Evolutionary conservation across 108 stramenopile species (phyloP), one percentile per base, ranked within the genome.

Genomic region (Skeletonema costatum): DNA sequence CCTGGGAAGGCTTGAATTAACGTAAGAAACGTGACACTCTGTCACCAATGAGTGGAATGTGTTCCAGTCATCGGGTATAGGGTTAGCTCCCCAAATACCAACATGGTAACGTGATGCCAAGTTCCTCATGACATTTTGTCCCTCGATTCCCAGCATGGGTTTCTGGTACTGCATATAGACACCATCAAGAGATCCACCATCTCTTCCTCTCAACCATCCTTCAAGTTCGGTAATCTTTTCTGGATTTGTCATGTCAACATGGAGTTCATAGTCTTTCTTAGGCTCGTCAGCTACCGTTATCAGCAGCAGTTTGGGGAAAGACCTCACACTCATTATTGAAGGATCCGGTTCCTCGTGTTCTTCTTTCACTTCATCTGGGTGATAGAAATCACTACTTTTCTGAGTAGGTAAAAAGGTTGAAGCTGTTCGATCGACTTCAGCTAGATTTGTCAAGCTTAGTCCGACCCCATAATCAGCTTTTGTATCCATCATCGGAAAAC

Each of bases 151-250:
- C 17, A 84, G 38, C 83, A 84, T 84, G 30, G 21, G 29, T 21
- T 71, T 78, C 58, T 84, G 83, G 30, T 66, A 84, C 67, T 84
- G 83, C 79, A 80, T 76, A 64, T 84, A 84, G 2, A 84, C 67
- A 12, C 83, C 83, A 66, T 84, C 83, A 4, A 84, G 67, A 6
- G 66, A 61, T 4, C 77, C 83, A 12, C 80, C 77, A 61, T 78
- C 75, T 19, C 79, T 67, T 7, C 78, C 77, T 19, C 77, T 79
- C 13, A 84, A 60, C 81, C 81, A 82, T 7, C 60, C 50, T 12
- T 74, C 73, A 25, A 78, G 67, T 66, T 65, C 64, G 1, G 46
- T 32, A 11, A 72, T 42, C 14, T 76, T 70, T 35, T 78, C 63
- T 19, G 77, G 68, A 50, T 84, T 63, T 11, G 77, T 84, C 33